Evolutionary conservation across 345 rosid species (phyloP), one percentile per base, ranked within the genome.

Genomic region (Euphorbia peplus): DNA sequence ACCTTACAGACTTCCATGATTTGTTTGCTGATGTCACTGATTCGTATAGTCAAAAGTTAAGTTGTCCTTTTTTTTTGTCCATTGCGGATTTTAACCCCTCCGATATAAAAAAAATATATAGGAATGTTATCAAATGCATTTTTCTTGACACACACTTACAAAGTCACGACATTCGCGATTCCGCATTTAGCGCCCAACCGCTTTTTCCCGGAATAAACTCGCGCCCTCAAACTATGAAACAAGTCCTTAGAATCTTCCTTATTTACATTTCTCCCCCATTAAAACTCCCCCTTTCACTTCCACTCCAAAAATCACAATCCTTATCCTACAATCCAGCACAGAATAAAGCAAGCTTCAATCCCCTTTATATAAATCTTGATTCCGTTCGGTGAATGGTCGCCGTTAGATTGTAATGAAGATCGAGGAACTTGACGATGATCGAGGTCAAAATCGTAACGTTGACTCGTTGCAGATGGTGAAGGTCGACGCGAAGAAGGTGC

Each of bases 391-490:
- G 18, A 26, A 46, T 32, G 63, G 25, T 32, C 6, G 18, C 39
- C 21, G 41, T 12, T 8, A 4, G 24, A 24, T 32, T 16, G 73
- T 66, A 52, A 86, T 84, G 90, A 82, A 74, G 83, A 84, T 84
- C 73, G 82, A 79, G 80, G 85, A 82, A 28, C 61, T 75, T 59
- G 87, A 81, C 0, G 84, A 80, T 9, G 63, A 80, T 79, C 66
- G 21, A 28, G 22, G 16, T 46, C 58, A 32, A 48, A 61, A 29
- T 70, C 76, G 60, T 51, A 63, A 13, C 41, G 47, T 32, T 56
- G 26, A 64, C 30, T 47, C 56, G 48, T 71, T 64, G 50, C 78
- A 76, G 80, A 60, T 79, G 30, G 81, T 75, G 48, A 72, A 8
- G 4, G 14, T 41, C n/a, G 67, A 70, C 4, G 88, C 90, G 0